Base-by-base conservation (phyloP, 108 stramenopile genomes). In the Chaetoceros muelleri region DNA sequence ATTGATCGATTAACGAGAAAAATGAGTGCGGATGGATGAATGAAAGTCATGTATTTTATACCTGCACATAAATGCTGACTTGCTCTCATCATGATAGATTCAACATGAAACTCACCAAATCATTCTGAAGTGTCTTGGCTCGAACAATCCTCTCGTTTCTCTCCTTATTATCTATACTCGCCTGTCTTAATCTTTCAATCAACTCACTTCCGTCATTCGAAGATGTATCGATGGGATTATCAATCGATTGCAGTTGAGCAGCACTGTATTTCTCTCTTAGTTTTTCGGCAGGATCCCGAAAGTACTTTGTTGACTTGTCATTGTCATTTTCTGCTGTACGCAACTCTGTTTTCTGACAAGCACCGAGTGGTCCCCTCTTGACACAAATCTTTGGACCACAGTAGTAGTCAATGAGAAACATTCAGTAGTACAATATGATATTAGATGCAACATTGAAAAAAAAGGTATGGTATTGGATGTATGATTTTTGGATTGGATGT, bases 341-440 rank as follows among this genome's bases (percentile, higher is more conserved):
- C 2, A 55, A 30, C 20, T 67, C 79, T 0, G 85, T 83, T 70
- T 87, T 67, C 48, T 61, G 46, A 54, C 89, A 91, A 1, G 85
- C 85, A 1, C 89, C 89, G 10, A 91, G 78, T 1, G 79, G 74
- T 40, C 89, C 89, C 1, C 89, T 80, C 60, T 87, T 87, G 46
- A 63, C 76, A 58, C 89, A 91, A 57, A 87, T 91, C 69, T 69
- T 34, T 7, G 5, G 44, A 21, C 16, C 24, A 54, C 18, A 19
- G 10, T 24, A 62, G 1, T 28, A 24, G 16, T 48, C 2, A 24
- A n/a, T 3, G 45, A 30, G 13, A 19, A 21, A 30, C 55, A 53
- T 28, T 1, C 20, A 44, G 1, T 7, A 34, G 2, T 22, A 17
- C 24, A 49, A 52, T 22, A 20, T 24, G 16, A 23, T 24, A 22